These are phyloP conservation scores for Leptodermis oblonga DNA, from an alignment of 257 asterid genomes.

Conservation along the genomic window DNA sequence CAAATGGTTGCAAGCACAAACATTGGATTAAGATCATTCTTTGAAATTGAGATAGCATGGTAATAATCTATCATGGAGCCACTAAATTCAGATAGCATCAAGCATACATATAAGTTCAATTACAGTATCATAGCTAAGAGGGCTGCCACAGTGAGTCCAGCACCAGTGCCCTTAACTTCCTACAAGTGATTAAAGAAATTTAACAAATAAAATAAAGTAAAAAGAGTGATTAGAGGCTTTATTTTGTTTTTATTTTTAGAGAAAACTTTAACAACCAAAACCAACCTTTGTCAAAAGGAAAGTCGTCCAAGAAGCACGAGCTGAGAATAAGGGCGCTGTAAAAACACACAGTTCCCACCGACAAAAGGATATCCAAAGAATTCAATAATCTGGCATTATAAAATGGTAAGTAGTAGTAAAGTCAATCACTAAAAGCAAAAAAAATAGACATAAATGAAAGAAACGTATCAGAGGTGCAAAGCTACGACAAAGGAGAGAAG, in stretches of 20 bases:
- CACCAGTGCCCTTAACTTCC: slow-evolving; percentile 98
- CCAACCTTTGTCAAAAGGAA: slow-evolving; percentile 94
- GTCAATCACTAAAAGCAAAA: neutral
- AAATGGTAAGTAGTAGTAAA: slow-evolving; percentile 18
- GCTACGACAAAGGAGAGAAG: too few species aligned
- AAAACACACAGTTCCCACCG: slow-evolving; percentile 99
- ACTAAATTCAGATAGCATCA: slow-evolving; percentile 10
- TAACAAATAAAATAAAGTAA: neutral
- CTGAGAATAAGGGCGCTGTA: slow-evolving; percentile 97
- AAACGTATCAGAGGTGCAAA: too few species aligned
- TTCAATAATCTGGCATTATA: slow-evolving; percentile 69
- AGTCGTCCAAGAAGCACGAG: slow-evolving; percentile 98
- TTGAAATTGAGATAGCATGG: neutral
- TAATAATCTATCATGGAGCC: neutral
- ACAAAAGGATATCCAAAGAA: slow-evolving; percentile 78
- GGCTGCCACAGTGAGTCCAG: slow-evolving; percentile 97
- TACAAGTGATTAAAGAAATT: slow-evolving; percentile 28
- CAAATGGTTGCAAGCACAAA: neutral
- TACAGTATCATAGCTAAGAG: slow-evolving; percentile 88
- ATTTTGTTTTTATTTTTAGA: neutral
- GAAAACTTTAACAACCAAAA: slow-evolving; percentile 10
- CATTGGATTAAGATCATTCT: neutral
- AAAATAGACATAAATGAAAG: too few species aligned
- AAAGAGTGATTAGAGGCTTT: neutral
- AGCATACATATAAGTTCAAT: neutral